Conservation (phyloP, 1,284 basidiomycete species). For the Cyathus olla region DNA sequence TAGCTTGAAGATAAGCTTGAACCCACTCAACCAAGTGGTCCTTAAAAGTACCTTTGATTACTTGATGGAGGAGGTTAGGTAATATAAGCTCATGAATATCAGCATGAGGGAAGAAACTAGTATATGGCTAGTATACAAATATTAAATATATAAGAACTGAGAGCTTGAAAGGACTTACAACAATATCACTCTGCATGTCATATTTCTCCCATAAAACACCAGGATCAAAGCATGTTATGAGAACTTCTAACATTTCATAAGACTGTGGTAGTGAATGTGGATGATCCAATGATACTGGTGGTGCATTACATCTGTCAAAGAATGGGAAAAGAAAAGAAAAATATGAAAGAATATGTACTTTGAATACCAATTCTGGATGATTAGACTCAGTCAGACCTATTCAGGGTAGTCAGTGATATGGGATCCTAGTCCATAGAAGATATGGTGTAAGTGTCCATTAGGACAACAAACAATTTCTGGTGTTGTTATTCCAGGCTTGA, state of each 20-base stretch:
- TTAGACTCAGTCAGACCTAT: background rate
- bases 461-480: conserved; percentile 32
- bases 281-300: conserved; percentile 24
- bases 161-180: conserved; percentile 20
- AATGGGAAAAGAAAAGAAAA: conserved; percentile 43
- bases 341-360: conserved; percentile 15
- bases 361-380: background rate
- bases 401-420: background rate
- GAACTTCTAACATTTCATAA: conserved; percentile 31
- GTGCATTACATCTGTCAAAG: conserved; percentile 32
- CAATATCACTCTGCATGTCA: conserved; percentile 36
- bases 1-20: conserved; percentile 18
- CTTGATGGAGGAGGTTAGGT: conserved; percentile 48
- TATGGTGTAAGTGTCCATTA: conserved; percentile 40
- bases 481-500: conserved; percentile 33
- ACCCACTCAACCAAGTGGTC: conserved; percentile 39
- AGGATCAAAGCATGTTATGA: conserved; percentile 16
- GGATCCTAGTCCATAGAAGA: conserved; percentile 33
- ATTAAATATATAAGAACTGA: conserved; percentile 9
- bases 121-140: conserved; percentile 43
- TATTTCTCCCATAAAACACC: conserved; percentile 37
- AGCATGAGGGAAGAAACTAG: conserved; percentile 38
- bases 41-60: conserved; percentile 32
- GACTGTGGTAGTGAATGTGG: conserved; percentile 13
- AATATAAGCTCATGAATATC: conserved; percentile 43